Conservation (phyloP, 768 basidiomycete genomes). For the Suillus bovinus region DNA sequence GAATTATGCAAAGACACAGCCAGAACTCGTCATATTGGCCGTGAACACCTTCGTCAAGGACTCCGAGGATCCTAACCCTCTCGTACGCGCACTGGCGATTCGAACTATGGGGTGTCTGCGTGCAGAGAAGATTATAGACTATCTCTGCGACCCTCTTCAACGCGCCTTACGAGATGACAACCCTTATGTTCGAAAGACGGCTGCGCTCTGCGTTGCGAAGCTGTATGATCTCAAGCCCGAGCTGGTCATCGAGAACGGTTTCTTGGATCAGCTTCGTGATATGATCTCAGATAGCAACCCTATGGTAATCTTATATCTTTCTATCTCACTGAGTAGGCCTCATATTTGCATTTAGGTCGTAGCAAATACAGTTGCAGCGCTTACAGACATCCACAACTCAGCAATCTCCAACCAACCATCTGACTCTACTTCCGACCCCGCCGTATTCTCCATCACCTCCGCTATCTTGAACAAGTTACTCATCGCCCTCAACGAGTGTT, state of each 20-base stretch:
- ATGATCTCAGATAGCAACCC: conserved; percentile 97
- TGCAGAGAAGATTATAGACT: conserved; percentile 99
- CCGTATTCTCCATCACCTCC: conserved; percentile 81
- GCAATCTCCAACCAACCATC: conserved; percentile 54
- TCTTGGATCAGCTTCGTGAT: conserved; percentile 84
- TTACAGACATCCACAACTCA: conserved; percentile 87
- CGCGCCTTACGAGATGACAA: conserved; percentile 94
- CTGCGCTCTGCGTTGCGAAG: conserved; percentile 95
- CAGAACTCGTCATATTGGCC: conserved; percentile 97
- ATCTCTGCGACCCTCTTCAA: conserved; percentile 93
- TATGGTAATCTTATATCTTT: conserved; percentile 62
- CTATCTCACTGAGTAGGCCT: background rate
- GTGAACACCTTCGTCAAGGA: conserved; percentile 99
- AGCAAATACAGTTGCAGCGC: conserved; percentile 91
- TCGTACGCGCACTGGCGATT: conserved; percentile 94
- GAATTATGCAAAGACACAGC: conserved; percentile 99
- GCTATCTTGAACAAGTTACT: conserved; percentile 84
- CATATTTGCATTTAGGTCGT: conserved; percentile 68
- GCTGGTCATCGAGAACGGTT: conserved; percentile 92
- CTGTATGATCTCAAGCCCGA: conserved; percentile 97
- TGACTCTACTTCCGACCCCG: conserved; percentile 56
- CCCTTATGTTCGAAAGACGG: conserved; percentile 98
- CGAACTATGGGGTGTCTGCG: conserved; percentile 97
- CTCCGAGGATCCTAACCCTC: conserved; percentile 94
- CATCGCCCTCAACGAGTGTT: conserved; percentile 96